Percentiles rank a stretch among this genome's conserved stretches.
These are phyloP conservation scores for Hypoxylon perforatum DNA, from an alignment of 495 filamentous ascomycete genomes.

Conservation along the genomic window DNA sequence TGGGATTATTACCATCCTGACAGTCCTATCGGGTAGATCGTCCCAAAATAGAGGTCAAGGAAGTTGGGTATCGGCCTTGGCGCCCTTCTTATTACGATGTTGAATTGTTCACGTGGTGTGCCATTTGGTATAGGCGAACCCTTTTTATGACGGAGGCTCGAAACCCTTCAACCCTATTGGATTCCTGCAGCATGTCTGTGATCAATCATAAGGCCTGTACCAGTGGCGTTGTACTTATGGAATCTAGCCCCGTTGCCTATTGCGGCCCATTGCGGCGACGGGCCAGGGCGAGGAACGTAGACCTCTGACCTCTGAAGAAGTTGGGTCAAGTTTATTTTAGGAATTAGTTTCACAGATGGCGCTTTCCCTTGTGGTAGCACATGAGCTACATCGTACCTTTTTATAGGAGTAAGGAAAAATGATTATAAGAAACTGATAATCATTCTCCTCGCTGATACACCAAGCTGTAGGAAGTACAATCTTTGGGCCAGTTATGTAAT, in stretches of 20 bases:
- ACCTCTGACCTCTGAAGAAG: neutral
- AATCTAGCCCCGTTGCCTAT: constrained; percentile 1
- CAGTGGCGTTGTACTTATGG: constrained; percentile 32
- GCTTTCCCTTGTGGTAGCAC: neutral
- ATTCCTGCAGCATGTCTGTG: constrained; percentile 21
- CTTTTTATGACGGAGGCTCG: constrained; percentile 33
- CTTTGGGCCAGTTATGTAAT: constrained; percentile 3
- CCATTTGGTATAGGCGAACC: constrained; percentile 30
- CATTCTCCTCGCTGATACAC: neutral
- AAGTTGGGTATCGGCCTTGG: constrained; percentile 31
- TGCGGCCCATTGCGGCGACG: neutral
- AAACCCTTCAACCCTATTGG: constrained; percentile 25
- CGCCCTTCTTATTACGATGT: constrained; percentile 19
- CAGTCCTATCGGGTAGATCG: constrained; percentile 21
- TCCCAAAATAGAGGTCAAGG: constrained; percentile 25
- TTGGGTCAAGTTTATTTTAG: constrained; percentile 1
- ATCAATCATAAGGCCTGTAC: constrained; percentile 26
- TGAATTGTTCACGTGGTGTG: constrained; percentile 38
- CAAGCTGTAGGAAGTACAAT: constrained; percentile 3
- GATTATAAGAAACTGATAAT: neutral
- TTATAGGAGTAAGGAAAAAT: neutral
- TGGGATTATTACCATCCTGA: constrained; percentile 6
- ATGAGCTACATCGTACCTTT: neutral
- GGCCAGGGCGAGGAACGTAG: constrained; percentile 10
- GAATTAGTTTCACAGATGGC: neutral